These are phyloP conservation scores for Jatropha curcas DNA, from an alignment of 345 rosid genomes.

Conservation along the genomic window DNA sequence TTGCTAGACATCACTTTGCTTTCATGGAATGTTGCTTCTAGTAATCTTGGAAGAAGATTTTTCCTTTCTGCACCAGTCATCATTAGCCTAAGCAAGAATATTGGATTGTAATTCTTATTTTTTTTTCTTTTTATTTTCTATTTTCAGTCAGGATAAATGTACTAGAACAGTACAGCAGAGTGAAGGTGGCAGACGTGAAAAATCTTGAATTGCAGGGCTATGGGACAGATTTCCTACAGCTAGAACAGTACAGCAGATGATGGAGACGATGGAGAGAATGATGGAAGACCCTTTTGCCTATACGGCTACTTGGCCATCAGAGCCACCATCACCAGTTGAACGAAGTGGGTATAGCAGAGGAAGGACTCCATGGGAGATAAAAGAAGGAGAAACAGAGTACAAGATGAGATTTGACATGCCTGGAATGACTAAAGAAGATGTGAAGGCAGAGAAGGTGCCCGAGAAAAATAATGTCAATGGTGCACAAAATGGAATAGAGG, in stretches of 20 bases:
- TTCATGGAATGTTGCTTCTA: too few species aligned
- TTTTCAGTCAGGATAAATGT: too few species aligned
- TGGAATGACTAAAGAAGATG: slow-evolving; percentile 66
- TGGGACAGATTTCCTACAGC: slow-evolving; percentile 52
- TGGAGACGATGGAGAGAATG: slow-evolving; percentile 66
- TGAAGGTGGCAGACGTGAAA: too few species aligned
- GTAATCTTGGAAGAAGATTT: too few species aligned
- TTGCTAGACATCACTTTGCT: too few species aligned
- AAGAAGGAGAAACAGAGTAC: slow-evolving; percentile 50
- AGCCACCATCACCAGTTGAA: slow-evolving; percentile 9
- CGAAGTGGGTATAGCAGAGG: slow-evolving; percentile 43
- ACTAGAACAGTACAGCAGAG: too few species aligned
- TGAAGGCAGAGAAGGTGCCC: slow-evolving; percentile 51
- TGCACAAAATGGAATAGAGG: too few species aligned
- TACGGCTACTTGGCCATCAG: slow-evolving; percentile 34
- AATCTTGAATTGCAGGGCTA: slow-evolving; percentile 13
- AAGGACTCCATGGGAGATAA: slow-evolving; percentile 71
- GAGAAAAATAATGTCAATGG: slow-evolving; percentile 28
- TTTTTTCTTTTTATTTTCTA: too few species aligned
- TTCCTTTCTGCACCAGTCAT: too few species aligned
- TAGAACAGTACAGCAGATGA: slow-evolving; percentile 64
- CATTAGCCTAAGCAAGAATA: too few species aligned
- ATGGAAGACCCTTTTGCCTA: slow-evolving; percentile 49
- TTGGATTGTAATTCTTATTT: too few species aligned
- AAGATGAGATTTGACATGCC: slow-evolving; percentile 75